These are phyloP conservation scores for Myriosclerotinia scirpicola DNA, from an alignment of 2,329 filamentous ascomycete species.

Conservation along the genomic window DNA sequence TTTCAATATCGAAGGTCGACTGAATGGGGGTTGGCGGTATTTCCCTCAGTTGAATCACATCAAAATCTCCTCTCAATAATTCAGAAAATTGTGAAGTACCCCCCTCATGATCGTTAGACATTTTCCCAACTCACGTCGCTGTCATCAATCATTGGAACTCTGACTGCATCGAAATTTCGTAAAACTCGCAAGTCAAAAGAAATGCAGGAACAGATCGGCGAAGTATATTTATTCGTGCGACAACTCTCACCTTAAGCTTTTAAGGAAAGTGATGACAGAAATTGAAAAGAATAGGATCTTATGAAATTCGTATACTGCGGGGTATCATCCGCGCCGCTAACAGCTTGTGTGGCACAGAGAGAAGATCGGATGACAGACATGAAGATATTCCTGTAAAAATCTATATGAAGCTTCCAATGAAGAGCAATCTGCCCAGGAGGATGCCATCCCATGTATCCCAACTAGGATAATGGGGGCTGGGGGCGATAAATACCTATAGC, in stretches of 20 bases:
- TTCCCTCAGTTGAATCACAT: constrained; percentile 16
- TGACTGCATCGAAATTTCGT: constrained; percentile 16
- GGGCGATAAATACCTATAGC: constrained; percentile 15
- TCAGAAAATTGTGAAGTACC: constrained; percentile 14
- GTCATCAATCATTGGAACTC: constrained; percentile 3
- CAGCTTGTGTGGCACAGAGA: constrained; percentile 9
- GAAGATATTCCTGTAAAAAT: constrained; percentile 2
- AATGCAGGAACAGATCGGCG: background rate
- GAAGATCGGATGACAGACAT: constrained; percentile 18
- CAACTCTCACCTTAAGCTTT: background rate
- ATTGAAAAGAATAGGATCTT: background rate
- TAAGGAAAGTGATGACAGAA: background rate
- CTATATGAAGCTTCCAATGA: constrained; percentile 21
- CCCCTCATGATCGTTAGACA: constrained; percentile 8
- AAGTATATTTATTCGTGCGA: constrained; percentile 1
- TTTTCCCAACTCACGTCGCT: constrained; percentile 2
- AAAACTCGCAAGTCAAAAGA: background rate
- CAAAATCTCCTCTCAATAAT: constrained; percentile 7
- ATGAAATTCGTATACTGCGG: background rate
- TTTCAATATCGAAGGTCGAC: constrained; percentile 15
- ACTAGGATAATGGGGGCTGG: constrained; percentile 8
- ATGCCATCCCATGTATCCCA: constrained; percentile 14
- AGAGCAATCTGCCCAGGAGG: background rate
- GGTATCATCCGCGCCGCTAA: constrained; percentile 9
- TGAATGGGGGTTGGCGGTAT: constrained; percentile 20